Evolutionary conservation across 345 rosid genomes (phyloP).

Genomic region (Linum tenue): DNA sequence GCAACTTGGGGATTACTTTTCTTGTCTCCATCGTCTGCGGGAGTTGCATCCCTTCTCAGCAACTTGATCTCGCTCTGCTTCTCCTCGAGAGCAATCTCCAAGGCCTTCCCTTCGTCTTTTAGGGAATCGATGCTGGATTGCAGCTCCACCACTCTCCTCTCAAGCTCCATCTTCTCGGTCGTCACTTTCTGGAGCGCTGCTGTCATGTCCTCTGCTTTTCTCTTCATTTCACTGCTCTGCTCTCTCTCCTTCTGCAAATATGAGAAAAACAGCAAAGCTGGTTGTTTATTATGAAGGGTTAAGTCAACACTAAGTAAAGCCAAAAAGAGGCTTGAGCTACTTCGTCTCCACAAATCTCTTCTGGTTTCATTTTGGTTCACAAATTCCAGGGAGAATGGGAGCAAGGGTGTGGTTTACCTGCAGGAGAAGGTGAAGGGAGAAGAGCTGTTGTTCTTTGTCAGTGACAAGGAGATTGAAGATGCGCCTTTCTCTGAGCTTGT

Average conservation of each 20-base stretch:
- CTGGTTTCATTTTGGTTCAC: too few relatives aligned
- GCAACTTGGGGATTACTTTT: constrained; percentile 19
- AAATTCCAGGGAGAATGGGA: constrained; percentile 2
- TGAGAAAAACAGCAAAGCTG: background rate
- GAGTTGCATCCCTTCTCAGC: constrained; percentile 16
- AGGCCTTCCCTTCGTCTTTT: constrained; percentile 38
- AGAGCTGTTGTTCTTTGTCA: constrained; percentile 38
- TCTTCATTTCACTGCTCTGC: constrained; percentile 28
- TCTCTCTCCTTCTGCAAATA: constrained; percentile 44
- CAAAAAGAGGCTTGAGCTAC: too few relatives aligned
- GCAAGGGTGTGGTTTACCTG: constrained; percentile 31
- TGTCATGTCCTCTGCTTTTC: constrained; percentile 38
- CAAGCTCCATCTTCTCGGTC: constrained; percentile 42
- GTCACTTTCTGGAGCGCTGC: constrained; percentile 30
- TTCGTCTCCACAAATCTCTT: too few relatives aligned
- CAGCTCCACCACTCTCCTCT: constrained; percentile 37
- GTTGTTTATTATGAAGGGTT: background rate
- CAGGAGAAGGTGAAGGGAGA: constrained; percentile 41
- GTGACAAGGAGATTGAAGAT: constrained; percentile 37
- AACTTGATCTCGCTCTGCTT: constrained; percentile 31
- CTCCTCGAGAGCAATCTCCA: constrained; percentile 44
- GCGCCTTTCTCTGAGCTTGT: constrained; percentile 49
- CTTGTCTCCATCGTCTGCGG: constrained; percentile 7
- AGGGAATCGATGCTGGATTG: constrained; percentile 46
- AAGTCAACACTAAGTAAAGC: too few relatives aligned